Evolutionary conservation across 768 basidiomycete species (phyloP).

Genomic region (Multifurca ochricompacta): DNA sequence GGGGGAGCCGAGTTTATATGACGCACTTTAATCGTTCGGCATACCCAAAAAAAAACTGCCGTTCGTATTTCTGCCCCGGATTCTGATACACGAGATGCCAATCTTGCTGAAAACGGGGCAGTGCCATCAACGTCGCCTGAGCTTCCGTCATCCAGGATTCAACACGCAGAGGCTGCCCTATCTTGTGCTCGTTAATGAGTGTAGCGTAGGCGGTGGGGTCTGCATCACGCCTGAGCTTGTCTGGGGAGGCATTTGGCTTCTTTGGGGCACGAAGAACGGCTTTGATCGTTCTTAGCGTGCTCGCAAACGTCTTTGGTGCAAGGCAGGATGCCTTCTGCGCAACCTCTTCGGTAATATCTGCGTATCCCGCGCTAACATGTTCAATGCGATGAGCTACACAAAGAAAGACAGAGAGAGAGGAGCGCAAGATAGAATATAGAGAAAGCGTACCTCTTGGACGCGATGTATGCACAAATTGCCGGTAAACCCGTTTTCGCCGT

Average conservation of each 20-base stretch:
- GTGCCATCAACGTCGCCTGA: slow-evolving; percentile 4
- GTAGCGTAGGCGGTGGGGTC: slow-evolving; percentile 27
- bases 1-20: neutral
- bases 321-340: slow-evolving; percentile 31
- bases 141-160: slow-evolving; percentile 17
- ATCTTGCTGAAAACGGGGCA: slow-evolving; percentile 3
- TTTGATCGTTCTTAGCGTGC: slow-evolving; percentile 24
- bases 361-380: slow-evolving; percentile 24
- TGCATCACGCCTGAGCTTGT: slow-evolving; percentile 15
- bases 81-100: neutral
- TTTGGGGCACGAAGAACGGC: slow-evolving; percentile 17
- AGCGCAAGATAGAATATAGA: no score
- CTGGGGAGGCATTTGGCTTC: neutral
- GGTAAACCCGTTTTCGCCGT: slow-evolving; percentile 34
- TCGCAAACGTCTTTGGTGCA: slow-evolving; percentile 24
- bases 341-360: slow-evolving; percentile 25
- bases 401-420: neutral
- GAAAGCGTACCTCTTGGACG: slow-evolving; percentile 37
- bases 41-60: slow-evolving; percentile 18
- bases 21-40: slow-evolving; percentile 15
- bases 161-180: slow-evolving; percentile 13
- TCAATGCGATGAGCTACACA: neutral
- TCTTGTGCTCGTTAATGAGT: slow-evolving; percentile 8
- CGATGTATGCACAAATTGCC: slow-evolving; percentile 44
- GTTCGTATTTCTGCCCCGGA: slow-evolving; percentile 5